Conservation (phyloP, 108 stramenopile species). For the Nitzschia inconspicua region DNA sequence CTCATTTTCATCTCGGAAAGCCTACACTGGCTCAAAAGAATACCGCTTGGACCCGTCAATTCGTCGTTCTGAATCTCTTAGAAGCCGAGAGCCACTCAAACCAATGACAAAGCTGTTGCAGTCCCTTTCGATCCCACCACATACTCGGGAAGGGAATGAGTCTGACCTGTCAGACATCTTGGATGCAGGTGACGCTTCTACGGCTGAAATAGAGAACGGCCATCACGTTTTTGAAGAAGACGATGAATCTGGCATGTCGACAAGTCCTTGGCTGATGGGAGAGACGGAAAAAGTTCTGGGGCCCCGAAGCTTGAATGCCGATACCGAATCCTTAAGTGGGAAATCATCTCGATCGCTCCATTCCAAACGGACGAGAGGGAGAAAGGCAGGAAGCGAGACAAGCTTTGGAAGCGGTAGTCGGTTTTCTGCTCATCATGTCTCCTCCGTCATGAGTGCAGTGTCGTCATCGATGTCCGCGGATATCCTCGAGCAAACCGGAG, state of each 20-base stretch:
- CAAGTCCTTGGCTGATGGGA: constrained; percentile 68
- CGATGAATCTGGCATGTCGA: constrained; percentile 35
- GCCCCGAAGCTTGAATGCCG: constrained; percentile 64
- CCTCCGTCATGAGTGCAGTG: neutral
- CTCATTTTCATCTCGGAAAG: constrained; percentile 1
- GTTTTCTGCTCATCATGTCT: neutral
- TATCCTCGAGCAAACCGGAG: neutral
- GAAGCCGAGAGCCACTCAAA: no score
- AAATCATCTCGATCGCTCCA: constrained; percentile 38
- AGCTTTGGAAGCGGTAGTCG: constrained; percentile 9
- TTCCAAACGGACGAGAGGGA: neutral
- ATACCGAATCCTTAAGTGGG: constrained; percentile 75
- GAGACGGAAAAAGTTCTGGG: constrained; percentile 78
- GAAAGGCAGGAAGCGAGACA: constrained; percentile 1
- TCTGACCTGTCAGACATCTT: neutral
- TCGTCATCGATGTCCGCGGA: constrained; percentile 12
- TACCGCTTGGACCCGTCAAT: no score
- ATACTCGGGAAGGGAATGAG: constrained; percentile 12
- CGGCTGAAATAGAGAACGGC: neutral
- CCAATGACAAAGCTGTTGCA: constrained; percentile 21
- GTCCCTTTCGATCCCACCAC: constrained; percentile 11
- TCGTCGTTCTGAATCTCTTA: no score
- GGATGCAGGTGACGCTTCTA: neutral
- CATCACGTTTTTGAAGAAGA: neutral
- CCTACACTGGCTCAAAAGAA: no score